Conservation (phyloP, 129 eudicot genomes). For the Tanacetum coccineum region DNA sequence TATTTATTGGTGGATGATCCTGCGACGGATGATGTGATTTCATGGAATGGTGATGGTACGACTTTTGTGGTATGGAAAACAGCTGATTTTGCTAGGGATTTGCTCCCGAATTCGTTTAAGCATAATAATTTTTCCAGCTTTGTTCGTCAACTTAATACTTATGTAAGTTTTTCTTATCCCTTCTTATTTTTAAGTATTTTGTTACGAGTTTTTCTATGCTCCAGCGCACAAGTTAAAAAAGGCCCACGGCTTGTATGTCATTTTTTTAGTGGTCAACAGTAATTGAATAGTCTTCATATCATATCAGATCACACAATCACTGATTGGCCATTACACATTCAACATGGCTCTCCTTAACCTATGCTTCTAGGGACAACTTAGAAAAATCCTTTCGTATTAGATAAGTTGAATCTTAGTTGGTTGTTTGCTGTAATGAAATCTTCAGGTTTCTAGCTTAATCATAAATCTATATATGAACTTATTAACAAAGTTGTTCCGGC, state of each 20-base stretch:
- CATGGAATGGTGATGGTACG: conserved; percentile 73
- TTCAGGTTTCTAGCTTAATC: background rate
- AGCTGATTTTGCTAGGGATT: conserved; percentile 82
- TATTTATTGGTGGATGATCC: conserved; percentile 81
- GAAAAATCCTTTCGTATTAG: too few relatives aligned
- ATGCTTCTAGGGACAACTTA: too few relatives aligned
- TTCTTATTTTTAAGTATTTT: background rate
- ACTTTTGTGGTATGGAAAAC: conserved; percentile 83
- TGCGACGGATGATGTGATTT: conserved; percentile 61
- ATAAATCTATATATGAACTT: conserved; percentile 6
- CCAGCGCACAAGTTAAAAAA: too few relatives aligned
- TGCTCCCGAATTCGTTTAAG: conserved; percentile 76
- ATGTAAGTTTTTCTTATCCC: conserved; percentile 43
- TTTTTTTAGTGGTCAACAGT: too few relatives aligned
- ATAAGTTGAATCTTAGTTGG: background rate
- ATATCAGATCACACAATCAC: too few relatives aligned
- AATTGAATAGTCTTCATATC: too few relatives aligned
- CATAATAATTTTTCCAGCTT: conserved; percentile 93
- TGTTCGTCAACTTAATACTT: conserved; percentile 90
- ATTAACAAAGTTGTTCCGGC: too few relatives aligned
- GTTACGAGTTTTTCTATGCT: too few relatives aligned
- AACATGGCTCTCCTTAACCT: too few relatives aligned
- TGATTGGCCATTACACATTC: too few relatives aligned
- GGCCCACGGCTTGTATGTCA: too few relatives aligned
- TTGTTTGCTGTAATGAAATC: background rate